Conservation (phyloP, 1,139 yeast genomes). For the Wickerhamomyces sp. region DNA sequence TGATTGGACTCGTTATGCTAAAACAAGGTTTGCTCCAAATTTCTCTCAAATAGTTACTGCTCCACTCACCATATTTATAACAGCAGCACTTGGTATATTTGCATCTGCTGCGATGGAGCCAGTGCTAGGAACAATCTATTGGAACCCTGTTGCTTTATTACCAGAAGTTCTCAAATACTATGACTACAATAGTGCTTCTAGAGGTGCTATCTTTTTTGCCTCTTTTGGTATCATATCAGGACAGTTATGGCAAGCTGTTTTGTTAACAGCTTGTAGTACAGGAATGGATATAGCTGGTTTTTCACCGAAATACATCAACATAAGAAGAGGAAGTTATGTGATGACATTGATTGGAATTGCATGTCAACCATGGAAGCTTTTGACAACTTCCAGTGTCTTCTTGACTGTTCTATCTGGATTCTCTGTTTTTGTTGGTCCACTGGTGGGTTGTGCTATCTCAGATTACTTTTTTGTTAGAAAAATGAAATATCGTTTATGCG, state of each 20-base stretch:
- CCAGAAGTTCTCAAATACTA: constrained; percentile 25
- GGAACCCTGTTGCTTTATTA: constrained; percentile 32
- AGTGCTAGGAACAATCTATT: constrained; percentile 26
- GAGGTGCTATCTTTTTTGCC: constrained; percentile 32
- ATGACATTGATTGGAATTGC: constrained; percentile 1
- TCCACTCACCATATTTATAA: constrained; percentile 12
- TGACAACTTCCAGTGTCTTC: neutral
- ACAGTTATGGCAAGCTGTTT: constrained; percentile 31
- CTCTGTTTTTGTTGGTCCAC: constrained; percentile 36
- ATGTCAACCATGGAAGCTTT: constrained; percentile 1
- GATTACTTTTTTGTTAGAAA: constrained; percentile 36
- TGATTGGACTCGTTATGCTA: constrained; percentile 31
- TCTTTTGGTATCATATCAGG: constrained; percentile 30
- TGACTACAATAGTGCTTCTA: constrained; percentile 22
- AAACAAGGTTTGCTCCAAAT: constrained; percentile 24
- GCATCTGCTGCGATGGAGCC: constrained; percentile 32
- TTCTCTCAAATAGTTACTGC: constrained; percentile 30
- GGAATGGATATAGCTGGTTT: constrained; percentile 33
- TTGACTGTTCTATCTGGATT: constrained; percentile 1
- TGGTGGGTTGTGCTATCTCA: constrained; percentile 35
- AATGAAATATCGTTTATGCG: constrained; percentile 30
- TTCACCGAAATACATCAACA: constrained; percentile 30
- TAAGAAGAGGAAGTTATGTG: constrained; percentile 25
- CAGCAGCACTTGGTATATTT: constrained; percentile 23
- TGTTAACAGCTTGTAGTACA: constrained; percentile 25